Evolutionary conservation across 305 asterid genomes (phyloP), one percentile per base, ranked within the genome.

Genomic region (Solanum chacoense): DNA sequence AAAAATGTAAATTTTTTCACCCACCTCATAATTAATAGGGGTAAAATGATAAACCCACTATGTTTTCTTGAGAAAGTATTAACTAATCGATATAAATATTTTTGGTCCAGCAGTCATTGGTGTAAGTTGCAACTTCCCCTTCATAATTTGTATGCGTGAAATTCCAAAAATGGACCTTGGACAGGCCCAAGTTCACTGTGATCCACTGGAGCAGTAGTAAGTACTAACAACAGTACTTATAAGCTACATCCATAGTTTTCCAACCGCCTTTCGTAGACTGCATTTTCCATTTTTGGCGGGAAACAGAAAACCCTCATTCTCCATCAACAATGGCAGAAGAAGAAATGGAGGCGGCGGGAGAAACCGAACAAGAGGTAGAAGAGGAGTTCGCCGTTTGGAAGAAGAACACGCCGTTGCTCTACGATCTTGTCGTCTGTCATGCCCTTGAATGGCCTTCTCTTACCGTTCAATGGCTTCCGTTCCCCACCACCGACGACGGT

Each of bases 391-490:
- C 96, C 1, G 98, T 97, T 73, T 96, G 99, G 99, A 97, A 93
- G 95, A 95, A 94, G 95, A 97, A 97, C 91, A 95, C 97, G 71
- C 96, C 98, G 7, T 91, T 97, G 91, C 88, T 96, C 87, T 97
- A 97, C 90, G 98, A 97, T 88, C 93, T 96, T 45, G 97, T 97
- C 55, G 90, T 96, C 89, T 96, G 96, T 86, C 98, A 95, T 91
- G 90, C 98, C 55, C 96, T 97, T 32, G 99, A 97, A 92, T 97
- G 99, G 99, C 98, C 98, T 37, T 97, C 99, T 29, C 98, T 97
- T 92, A 97, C 99, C 63, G 99, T 97, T 63, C 95, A 97, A 85
- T 97, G 99, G 96, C 93, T 96, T 35, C 98, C 97, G 24, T 90
- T 88, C 63, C 93, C 93, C 37, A 94, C 95, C 7, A 74, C 91